Base-by-base conservation (phyloP, 805 yeast genomes). In the Schwanniomyces occidentalis region DNA sequence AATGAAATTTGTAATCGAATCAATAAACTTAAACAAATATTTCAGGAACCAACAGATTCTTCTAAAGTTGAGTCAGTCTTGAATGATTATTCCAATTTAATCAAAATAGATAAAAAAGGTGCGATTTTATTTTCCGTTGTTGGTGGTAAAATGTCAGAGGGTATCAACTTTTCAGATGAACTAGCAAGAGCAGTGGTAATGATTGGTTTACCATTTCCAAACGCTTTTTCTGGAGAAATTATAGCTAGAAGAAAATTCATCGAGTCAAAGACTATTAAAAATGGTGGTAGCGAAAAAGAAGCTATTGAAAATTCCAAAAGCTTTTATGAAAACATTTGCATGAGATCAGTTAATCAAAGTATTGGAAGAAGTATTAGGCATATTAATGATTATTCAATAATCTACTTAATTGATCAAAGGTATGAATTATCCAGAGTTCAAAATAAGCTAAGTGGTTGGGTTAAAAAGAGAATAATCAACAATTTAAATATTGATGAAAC, bases 341-440 rank as follows among this genome's bases (percentile, higher is more conserved):
- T 91, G 93, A 77, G 89, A 34, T 85, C 95, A 0, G 88, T 90
- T 1, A 90, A 90, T 53, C 98, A 90, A 57, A 80, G 95, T 60
- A 82, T 91, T 8, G 98, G 97, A 0, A 72, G 98, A 44, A 86
- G 96, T 5, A 90, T 90, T 24, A 68, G 98, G 41, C 96, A 90
- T 55, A 73, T 73, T 16, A 71, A 74, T 26, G 98, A 91, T 58
- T 89, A 85, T 52, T 82, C 97, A 0, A 73, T 77, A 10, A 82
- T 91, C 5, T 78, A 76, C 46, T 63, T 90, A 24, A 48, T 89
- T 10, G 98, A 91, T 54, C 58, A 56, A 20, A 65, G 97, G 35
- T 91, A 75, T 44, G 49, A 48, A 2, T 52, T 54, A 3, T 46
- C 49, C 1, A 56, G 65, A 18, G 78, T 86, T 12, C 77, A 73